Base-by-base conservation (phyloP, 805 yeast genomes). In the Maudiozyma saulgeensis region DNA sequence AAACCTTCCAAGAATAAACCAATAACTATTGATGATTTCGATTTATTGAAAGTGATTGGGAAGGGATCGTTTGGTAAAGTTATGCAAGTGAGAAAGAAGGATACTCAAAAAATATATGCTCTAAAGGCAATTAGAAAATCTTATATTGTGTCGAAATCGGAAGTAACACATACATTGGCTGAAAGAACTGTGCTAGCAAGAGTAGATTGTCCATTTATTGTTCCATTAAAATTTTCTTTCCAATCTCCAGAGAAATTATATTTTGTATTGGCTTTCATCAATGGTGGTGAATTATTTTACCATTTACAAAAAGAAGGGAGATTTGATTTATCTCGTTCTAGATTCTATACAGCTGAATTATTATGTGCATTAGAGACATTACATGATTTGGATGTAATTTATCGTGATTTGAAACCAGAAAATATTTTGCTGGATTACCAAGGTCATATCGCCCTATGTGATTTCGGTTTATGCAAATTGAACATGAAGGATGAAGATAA, bases 21-120 rank as follows among this genome's bases (percentile, higher is more conserved):
- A 45, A 72, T 93, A 45, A 75, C 88, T 0, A 88, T 93, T 56
- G 96, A 89, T 50, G 96, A 91, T 62, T 91, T 93, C 69, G 96
- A 89, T 59, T 71, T 93, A 47, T 75, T 93, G 57, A 93, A 93
- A 68, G 99, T 93, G 21, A 88, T 93, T 49, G 99, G 99, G 37
- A 93, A 93, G 66, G 99, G 99, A 7, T 89, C 97, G 9, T 93
- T 93, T 66, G 99, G 99, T 47, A 93, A 93, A 69, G 99, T 93
- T 48, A 93, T 93, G 98, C 99, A 93, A 68, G 99, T 93, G 41
- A 82, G 89, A 54, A 93, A 93, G 69, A 87, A 87, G 59, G 99
- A 93, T 67, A 93, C 99, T 2, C 84, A 84, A 55, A 95, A 91
- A 65, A 82, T 93, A 23, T 93, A 93, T 67, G 99, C 99, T 1